A percentile compares a stretch with the other conserved stretches of the same genome.
phyloP scores from a whole-genome alignment of 2,329 filamentous ascomycete genomes.

The Cytospora chrysosperma region DNA sequence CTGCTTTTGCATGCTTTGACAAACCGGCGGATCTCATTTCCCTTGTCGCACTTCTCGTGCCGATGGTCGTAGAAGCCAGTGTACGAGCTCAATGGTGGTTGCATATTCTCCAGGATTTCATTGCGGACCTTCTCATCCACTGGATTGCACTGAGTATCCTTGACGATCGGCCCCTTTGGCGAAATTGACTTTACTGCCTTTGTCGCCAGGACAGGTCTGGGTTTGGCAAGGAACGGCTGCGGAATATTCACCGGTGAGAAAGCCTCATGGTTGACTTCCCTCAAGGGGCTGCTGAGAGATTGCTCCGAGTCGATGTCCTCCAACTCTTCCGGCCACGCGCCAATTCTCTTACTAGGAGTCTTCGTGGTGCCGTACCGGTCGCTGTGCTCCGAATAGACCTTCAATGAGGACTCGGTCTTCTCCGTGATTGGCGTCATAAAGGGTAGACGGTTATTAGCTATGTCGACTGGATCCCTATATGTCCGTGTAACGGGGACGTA shows the following conservation, averaged over 20 bases:
- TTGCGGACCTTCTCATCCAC: constrained; percentile 73
- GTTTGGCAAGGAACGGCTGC: constrained; percentile 48
- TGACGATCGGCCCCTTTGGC: constrained; percentile 71
- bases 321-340: constrained; percentile 29
- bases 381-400: constrained; percentile 61
- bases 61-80: constrained; percentile 77
- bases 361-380: constrained; percentile 56
- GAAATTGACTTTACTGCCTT: constrained; percentile 40
- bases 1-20: constrained; percentile 64
- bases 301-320: constrained; percentile 34
- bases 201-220: constrained; percentile 34
- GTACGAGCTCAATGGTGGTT: constrained; percentile 73
- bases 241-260: constrained; percentile 45
- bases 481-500: constrained; percentile 77
- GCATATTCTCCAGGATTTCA: constrained; percentile 71
- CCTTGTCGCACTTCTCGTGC: constrained; percentile 61
- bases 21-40: constrained; percentile 77
- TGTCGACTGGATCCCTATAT: constrained; percentile 75
- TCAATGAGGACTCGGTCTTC: constrained; percentile 85
- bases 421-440: constrained; percentile 99
- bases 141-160: constrained; percentile 84
- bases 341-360: constrained; percentile 67
- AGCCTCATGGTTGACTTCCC: constrained; percentile 59
- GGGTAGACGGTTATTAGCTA: constrained; percentile 86
- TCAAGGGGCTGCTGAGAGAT: constrained; percentile 69